Conservation (phyloP, 2,329 filamentous ascomycete species). For the Boeremia lycopersici region DNA sequence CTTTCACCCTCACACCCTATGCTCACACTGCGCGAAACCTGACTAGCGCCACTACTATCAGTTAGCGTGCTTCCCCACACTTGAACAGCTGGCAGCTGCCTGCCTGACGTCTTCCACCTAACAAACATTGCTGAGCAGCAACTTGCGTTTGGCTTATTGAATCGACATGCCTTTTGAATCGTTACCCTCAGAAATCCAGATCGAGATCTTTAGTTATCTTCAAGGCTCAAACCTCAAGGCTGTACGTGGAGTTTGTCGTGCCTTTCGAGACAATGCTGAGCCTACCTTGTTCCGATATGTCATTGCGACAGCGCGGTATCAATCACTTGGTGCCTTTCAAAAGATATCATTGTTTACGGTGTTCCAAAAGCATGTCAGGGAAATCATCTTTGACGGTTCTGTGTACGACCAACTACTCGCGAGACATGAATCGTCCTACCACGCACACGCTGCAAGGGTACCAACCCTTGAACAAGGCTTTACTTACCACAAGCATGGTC, state of each 20-base stretch:
- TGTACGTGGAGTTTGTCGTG: conserved; percentile 26
- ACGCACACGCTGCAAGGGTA: conserved; percentile 1
- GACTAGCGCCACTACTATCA: neutral
- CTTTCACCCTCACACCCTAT: conserved; percentile 4
- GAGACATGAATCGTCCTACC: conserved; percentile 15
- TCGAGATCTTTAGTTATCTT: conserved; percentile 36
- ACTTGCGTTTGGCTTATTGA: neutral
- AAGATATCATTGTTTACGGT: conserved; percentile 31
- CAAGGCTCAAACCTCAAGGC: conserved; percentile 30
- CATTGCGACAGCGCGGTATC: conserved; percentile 36
- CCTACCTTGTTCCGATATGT: conserved; percentile 32
- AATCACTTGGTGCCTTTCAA: conserved; percentile 36
- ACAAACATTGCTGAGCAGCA: neutral
- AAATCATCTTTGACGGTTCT: conserved; percentile 42
- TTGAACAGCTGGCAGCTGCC: conserved; percentile 8
- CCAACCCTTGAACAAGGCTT: conserved; percentile 15
- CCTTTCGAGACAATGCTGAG: conserved; percentile 31
- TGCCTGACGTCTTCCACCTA: neutral
- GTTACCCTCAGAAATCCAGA: conserved; percentile 38
- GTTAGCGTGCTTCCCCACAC: conserved; percentile 11
- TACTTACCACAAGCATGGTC: conserved; percentile 19
- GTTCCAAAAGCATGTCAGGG: conserved; percentile 35
- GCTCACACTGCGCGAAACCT: neutral
- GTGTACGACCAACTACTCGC: conserved; percentile 27
- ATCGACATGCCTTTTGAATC: conserved; percentile 15